Percentiles rank a stretch among this genome's conserved stretches.
Conservation (phyloP, 331 rosid genomes). For the Phaseolus coccineus region DNA sequence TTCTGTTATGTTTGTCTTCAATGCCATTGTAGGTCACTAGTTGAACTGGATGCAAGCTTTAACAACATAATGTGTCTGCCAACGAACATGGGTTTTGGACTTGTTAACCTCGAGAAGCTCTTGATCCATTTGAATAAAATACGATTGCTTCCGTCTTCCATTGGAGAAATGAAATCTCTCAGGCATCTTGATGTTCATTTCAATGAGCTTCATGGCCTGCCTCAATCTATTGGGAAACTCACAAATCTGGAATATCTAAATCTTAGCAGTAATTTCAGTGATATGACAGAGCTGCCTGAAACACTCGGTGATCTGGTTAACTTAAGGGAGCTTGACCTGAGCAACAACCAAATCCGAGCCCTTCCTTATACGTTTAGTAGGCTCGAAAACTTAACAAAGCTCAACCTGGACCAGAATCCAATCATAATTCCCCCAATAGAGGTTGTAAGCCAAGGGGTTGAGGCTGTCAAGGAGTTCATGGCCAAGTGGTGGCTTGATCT, state of each 20-base stretch:
- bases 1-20: constrained; percentile 27
- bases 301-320: constrained; percentile 55
- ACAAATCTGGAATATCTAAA: constrained; percentile 60
- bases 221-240: constrained; percentile 55
- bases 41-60: constrained; percentile 61
- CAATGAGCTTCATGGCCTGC: constrained; percentile 64
- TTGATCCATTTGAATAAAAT: constrained; percentile 55
- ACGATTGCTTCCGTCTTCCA: constrained; percentile 55
- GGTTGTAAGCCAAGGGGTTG: constrained; percentile 57
- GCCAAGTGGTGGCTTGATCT: constrained; percentile 48
- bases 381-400: constrained; percentile 57
- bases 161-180: constrained; percentile 64
- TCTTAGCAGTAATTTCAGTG: constrained; percentile 59
- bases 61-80: constrained; percentile 61
- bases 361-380: constrained; percentile 55
- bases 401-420: constrained; percentile 63
- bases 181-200: constrained; percentile 64
- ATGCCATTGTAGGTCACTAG: constrained; percentile 50
- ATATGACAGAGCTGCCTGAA: constrained; percentile 60
- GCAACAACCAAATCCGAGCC: constrained; percentile 63
- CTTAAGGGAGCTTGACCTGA: constrained; percentile 57
- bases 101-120: constrained; percentile 57
- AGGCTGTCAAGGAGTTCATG: constrained; percentile 62
- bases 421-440: constrained; percentile 52
- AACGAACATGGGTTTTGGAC: constrained; percentile 56